A percentile compares a stretch with the other conserved stretches of the same genome.
Evolutionary conservation across 495 filamentous ascomycete species (phyloP).

Genomic region (Hypoxylon trugodes): DNA sequence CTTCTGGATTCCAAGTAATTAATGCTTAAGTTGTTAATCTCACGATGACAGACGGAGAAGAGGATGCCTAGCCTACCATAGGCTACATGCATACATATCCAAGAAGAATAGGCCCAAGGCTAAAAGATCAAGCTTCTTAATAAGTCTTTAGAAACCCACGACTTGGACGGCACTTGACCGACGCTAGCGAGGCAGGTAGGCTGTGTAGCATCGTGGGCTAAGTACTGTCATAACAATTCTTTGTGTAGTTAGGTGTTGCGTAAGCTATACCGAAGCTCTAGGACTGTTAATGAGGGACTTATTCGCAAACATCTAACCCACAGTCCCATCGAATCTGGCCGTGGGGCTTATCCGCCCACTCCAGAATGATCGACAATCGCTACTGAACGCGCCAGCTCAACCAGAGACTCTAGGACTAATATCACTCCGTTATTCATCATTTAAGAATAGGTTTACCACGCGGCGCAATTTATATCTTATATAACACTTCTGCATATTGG

Average conservation of each 20-base stretch:
- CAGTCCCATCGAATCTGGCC: constrained; percentile 20
- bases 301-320: background rate
- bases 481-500: constrained; percentile 20
- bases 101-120: constrained; percentile 35
- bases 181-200: constrained; percentile 16
- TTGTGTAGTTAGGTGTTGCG: background rate
- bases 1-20: constrained; percentile 11
- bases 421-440: constrained; percentile 15
- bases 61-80: constrained; percentile 18
- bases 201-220: constrained; percentile 23
- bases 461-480: constrained; percentile 12
- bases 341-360: constrained; percentile 30
- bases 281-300: constrained; percentile 29
- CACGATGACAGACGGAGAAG: constrained; percentile 24
- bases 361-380: constrained; percentile 19
- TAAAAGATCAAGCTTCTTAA: constrained; percentile 39
- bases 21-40: constrained; percentile 23
- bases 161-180: constrained; percentile 32
- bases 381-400: constrained; percentile 21
- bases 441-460: constrained; percentile 23
- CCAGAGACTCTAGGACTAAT: constrained; percentile 5
- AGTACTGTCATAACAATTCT: constrained; percentile 25
- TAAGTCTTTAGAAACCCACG: constrained; percentile 37
- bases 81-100: constrained; percentile 28
- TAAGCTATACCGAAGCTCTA: background rate